Conservation (phyloP, 805 yeast genomes). For the Spencermartinsiella europaea region DNA sequence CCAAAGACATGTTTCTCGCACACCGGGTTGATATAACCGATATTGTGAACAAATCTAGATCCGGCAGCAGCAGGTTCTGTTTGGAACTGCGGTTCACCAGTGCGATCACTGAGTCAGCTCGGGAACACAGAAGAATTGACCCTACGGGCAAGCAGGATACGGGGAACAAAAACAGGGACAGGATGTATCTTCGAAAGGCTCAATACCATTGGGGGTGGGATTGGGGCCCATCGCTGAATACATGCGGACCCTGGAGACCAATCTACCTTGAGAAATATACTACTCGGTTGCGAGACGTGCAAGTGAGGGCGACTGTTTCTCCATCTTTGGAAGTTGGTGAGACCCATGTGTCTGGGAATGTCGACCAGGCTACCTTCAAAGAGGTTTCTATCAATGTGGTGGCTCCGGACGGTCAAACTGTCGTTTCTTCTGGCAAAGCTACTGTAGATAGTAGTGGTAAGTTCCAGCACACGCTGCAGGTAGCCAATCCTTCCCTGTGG, state of each 20-base stretch:
- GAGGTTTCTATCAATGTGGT: neutral
- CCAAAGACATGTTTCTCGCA: constrained; percentile 37
- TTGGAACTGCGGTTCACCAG: constrained; percentile 3
- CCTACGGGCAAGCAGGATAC: constrained; percentile 1
- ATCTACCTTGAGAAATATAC: constrained; percentile 28
- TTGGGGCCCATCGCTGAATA: constrained; percentile 44
- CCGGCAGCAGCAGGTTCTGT: neutral
- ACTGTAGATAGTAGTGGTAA: neutral
- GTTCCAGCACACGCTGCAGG: neutral
- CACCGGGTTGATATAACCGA: constrained; percentile 5
- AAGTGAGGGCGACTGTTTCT: constrained; percentile 12
- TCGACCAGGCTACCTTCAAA: neutral
- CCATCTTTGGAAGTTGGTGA: constrained; percentile 5
- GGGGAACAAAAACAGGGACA: constrained; percentile 9
- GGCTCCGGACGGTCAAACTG: neutral
- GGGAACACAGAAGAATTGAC: constrained; percentile 4
- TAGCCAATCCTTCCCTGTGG: constrained; percentile 5
- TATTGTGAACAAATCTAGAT: neutral
- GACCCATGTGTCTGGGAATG: neutral
- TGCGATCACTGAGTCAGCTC: constrained; percentile 4
- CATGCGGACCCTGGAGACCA: constrained; percentile 43
- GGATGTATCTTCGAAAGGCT: constrained; percentile 45
- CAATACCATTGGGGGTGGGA: constrained; percentile 57
- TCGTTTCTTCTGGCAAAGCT: neutral
- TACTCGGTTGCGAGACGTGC: constrained; percentile 20